Evolutionary conservation across 2,329 filamentous ascomycete species (phyloP), one percentile per base, ranked within the genome.

Genomic region (Alternaria sp.): DNA sequence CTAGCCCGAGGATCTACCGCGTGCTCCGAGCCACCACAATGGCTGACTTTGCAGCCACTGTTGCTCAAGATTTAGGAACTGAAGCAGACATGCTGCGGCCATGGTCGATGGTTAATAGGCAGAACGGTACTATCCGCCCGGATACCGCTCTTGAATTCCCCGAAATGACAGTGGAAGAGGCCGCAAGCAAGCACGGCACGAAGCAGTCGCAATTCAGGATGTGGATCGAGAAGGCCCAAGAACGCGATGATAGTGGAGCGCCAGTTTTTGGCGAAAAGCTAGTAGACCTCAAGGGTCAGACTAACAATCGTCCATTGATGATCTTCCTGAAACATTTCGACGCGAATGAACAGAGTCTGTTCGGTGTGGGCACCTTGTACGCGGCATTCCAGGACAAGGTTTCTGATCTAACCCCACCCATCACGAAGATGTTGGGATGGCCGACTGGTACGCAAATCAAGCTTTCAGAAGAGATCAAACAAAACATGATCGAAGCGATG

Each of bases 81-180:
- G 88, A 94, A 44, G 83, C 90, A 0, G 88, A 88, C 57, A 86
- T 87, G 62, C 81, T 98, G 24, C 88, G 95, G 22, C 86, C 97
- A 18, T 99, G 95, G 96, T 88, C 93, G 55, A 97, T 99, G 94
- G 95, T 99, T 1, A 98, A 97, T 75, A 90, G 95, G 11, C 95
- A 99, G 78, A 99, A 99, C 77, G 97, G 97, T 79, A 99, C 95
- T 0, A 90, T 93, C 38, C 88, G 95, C 18, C 95, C 96, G 0
- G 95, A 99, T 75, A 89, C 92, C 59, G 92, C 93, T 0, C 88
- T 99, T 49, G 87, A 87, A 75, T 93, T 96, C 72, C 81, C 88
- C 2, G 85, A 89, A 5, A 90, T 92, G 76, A 94, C 79, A 3
- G 73, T 83, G 3, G 80, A 84, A 65, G 93, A 97, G 64, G 88